Conservation (phyloP, 208 protist genomes). For the Trypanosoma melophagium region DNA sequence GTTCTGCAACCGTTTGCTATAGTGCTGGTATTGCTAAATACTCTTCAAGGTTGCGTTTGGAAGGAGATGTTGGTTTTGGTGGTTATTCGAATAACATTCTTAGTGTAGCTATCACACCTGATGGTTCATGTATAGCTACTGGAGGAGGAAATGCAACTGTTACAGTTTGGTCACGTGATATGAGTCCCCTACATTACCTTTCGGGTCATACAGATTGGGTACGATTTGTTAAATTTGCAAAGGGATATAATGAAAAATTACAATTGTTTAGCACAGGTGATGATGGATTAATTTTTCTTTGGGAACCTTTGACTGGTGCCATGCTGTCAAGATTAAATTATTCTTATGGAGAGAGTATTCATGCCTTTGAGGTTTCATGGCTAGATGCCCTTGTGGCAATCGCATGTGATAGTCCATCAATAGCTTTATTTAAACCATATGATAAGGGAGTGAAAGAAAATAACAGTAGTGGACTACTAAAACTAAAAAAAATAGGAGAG, state of each 20-base stretch:
- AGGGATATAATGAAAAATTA: constrained; percentile 26
- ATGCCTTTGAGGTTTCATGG: constrained; percentile 76
- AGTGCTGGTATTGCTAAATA: constrained; percentile 22
- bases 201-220: constrained; percentile 83
- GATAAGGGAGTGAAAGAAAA: constrained; percentile 24
- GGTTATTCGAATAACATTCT: constrained; percentile 59
- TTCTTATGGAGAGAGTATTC: constrained; percentile 58
- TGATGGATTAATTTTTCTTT: constrained; percentile 77
- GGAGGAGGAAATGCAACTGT: constrained; percentile 54
- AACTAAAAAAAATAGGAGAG: constrained; percentile 50
- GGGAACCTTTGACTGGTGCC: constrained; percentile 60
- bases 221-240: constrained; percentile 75
- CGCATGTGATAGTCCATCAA: constrained; percentile 47
- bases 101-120: constrained; percentile 61
- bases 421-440: constrained; percentile 50
- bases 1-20: constrained; percentile 19
- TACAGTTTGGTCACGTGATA: constrained; percentile 62
- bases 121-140: constrained; percentile 62
- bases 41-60: constrained; percentile 18
- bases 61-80: constrained; percentile 23
- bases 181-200: constrained; percentile 58
- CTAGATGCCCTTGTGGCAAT: constrained; percentile 64
- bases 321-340: constrained; percentile 66
- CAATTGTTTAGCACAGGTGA: constrained; percentile 81
- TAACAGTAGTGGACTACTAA: constrained; percentile 38